These are phyloP conservation scores for Podospora comata DNA, from an alignment of 495 filamentous ascomycete genomes.

Conservation along the genomic window DNA sequence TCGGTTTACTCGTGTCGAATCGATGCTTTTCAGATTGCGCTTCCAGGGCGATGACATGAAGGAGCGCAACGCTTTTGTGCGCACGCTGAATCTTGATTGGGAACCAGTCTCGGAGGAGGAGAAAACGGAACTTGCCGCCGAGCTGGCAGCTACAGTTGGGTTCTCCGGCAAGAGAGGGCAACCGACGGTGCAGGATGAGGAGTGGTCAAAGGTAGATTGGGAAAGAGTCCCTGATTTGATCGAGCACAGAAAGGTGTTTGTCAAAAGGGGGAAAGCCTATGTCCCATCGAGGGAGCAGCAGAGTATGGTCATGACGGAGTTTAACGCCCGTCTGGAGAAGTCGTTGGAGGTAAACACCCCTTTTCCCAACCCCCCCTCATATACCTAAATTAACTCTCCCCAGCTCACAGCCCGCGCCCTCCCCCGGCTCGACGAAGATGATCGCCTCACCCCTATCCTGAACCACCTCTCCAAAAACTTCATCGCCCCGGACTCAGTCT, in stretches of 20 bases:
- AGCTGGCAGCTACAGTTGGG: slow-evolving; percentile 36
- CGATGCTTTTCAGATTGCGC: slow-evolving; percentile 79
- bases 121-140: slow-evolving; percentile 49
- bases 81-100: slow-evolving; percentile 69
- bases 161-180: slow-evolving; percentile 33
- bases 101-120: slow-evolving; percentile 77
- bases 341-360: slow-evolving; percentile 61
- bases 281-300: slow-evolving; percentile 83
- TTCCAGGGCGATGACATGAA: slow-evolving; percentile 64
- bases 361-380: not conserved
- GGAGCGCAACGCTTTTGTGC: slow-evolving; percentile 75
- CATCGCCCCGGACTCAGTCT: slow-evolving; percentile 79
- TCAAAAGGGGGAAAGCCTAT: slow-evolving; percentile 83
- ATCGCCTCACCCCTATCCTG: slow-evolving; percentile 89
- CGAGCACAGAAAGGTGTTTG: slow-evolving; percentile 69
- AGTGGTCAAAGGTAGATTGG: slow-evolving; percentile 96
- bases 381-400: slow-evolving; percentile 29
- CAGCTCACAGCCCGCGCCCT: slow-evolving; percentile 79
- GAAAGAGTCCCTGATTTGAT: slow-evolving; percentile 87
- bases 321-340: slow-evolving; percentile 69
- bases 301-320: slow-evolving; percentile 86
- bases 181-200: slow-evolving; percentile 54
- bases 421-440: slow-evolving; percentile 92
- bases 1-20: slow-evolving; percentile 82
- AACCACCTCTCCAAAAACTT: slow-evolving; percentile 91